phyloP scores from a whole-genome alignment of 1,284 basidiomycete genomes.

The Melampsora medusae region DNA sequence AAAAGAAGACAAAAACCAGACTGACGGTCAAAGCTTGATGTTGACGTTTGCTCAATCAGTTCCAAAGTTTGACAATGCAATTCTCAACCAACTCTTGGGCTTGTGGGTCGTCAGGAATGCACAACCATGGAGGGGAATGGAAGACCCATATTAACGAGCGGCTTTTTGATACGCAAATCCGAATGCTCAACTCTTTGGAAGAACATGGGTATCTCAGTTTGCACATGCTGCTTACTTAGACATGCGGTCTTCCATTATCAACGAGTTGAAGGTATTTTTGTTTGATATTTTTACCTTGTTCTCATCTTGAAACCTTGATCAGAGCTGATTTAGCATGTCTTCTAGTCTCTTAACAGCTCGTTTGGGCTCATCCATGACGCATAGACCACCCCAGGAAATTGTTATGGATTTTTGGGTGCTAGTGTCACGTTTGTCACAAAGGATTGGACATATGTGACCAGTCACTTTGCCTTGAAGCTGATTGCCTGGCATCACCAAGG shows the following conservation, averaged over 20 bases:
- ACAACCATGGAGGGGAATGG: conserved; percentile 1
- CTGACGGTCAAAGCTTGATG: no score
- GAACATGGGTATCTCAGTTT: no score
- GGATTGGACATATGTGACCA: no score
- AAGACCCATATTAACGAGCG: background rate
- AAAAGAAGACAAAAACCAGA: no score
- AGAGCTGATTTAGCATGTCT: no score
- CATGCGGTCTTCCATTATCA: background rate
- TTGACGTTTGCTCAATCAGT: no score
- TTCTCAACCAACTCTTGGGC: conserved; percentile 1
- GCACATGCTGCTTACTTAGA: no score
- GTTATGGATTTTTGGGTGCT: conserved; percentile 2
- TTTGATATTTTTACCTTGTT: background rate
- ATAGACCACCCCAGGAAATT: conserved; percentile 7
- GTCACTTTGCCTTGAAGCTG: no score
- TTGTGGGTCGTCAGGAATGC: background rate
- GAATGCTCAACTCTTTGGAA: background rate
- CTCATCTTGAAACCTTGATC: no score
- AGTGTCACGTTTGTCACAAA: no score
- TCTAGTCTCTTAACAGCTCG: no score
- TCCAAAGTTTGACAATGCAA: background rate
- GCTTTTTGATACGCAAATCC: background rate
- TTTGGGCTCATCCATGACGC: conserved; percentile 5
- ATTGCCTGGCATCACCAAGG: no score
- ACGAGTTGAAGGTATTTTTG: background rate